A percentile compares a stretch with the other conserved stretches of the same genome.
phyloP scores from a whole-genome alignment of 352 stramenopile species.

The Phytophthora multivora region DNA sequence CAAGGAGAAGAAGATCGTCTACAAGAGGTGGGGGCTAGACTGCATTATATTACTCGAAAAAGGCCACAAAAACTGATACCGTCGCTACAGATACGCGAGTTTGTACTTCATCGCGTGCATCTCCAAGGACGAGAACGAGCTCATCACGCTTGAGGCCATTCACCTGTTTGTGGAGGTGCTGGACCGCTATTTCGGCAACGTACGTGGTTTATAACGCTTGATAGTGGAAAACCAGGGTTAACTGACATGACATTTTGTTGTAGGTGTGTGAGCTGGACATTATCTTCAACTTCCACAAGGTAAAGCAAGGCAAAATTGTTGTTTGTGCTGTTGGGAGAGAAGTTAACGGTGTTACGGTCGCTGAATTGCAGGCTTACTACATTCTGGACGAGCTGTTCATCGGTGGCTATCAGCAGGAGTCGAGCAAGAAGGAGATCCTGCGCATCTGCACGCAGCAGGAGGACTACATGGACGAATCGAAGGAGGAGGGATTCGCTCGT shows the following conservation, averaged over 20 bases:
- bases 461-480: constrained; percentile 91
- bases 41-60: neutral
- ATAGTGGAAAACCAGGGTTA: neutral
- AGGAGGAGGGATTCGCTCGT: constrained; percentile 81
- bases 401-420: constrained; percentile 97
- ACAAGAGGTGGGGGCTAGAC: constrained; percentile 79
- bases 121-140: constrained; percentile 96
- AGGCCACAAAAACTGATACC: neutral
- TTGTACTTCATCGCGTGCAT: constrained; percentile 98
- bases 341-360: neutral
- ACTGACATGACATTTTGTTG: neutral
- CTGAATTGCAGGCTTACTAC: constrained; percentile 92
- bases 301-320: constrained; percentile 10
- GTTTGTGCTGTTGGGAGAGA: neutral
- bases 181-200: constrained; percentile 97
- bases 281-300: constrained; percentile 99
- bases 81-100: constrained; percentile 89
- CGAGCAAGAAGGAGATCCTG: constrained; percentile 92
- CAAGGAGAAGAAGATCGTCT: constrained; percentile 98
- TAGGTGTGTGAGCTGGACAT: constrained; percentile 96
- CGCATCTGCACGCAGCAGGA: constrained; percentile 90
- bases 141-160: constrained; percentile 97
- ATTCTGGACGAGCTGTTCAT: constrained; percentile 99
- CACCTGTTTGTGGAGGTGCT: constrained; percentile 98
- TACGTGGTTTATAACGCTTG: constrained; percentile 28